Percentiles rank a stretch among this genome's conserved stretches.
These are phyloP conservation scores for Beauveria asiatica DNA, from an alignment of 2,329 filamentous ascomycete species.

Conservation along the genomic window DNA sequence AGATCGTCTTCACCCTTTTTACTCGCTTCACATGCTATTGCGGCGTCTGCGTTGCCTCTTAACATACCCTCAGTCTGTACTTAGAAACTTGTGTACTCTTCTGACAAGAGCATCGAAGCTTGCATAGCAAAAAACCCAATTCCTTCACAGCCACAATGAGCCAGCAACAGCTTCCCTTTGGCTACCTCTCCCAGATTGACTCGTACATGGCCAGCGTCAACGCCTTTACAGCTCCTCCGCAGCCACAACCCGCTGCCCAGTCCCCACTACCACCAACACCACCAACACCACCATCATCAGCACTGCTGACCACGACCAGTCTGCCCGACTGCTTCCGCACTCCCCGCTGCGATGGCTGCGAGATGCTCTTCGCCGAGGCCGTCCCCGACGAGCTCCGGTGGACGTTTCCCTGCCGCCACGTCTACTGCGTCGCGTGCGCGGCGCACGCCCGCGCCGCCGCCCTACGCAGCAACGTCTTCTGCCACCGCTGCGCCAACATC, in stretches of 20 bases:
- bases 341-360: slow-evolving; percentile 10
- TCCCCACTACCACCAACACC: background rate
- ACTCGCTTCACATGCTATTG: background rate
- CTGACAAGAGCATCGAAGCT: too few species aligned
- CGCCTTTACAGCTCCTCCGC: background rate
- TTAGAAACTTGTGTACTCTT: too few species aligned
- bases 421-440: slow-evolving; percentile 8
- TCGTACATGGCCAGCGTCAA: background rate
- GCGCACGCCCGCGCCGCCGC: background rate
- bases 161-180: slow-evolving; percentile 1
- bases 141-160: background rate
- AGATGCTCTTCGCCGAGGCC: slow-evolving; percentile 10
- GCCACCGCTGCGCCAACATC: slow-evolving; percentile 1
- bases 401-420: slow-evolving; percentile 10
- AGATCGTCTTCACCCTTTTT: background rate
- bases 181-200: background rate
- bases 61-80: too few species aligned
- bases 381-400: background rate
- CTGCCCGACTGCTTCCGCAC: slow-evolving; percentile 9
- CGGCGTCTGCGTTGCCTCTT: too few species aligned
- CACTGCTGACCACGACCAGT: background rate
- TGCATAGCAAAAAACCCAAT: too few species aligned
- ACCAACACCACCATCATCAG: background rate
- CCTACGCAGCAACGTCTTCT: background rate
- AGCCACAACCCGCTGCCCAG: too few species aligned